A percentile compares a stretch with the other conserved stretches of the same genome.
phyloP scores from a whole-genome alignment of 1,284 basidiomycete species.

The Cryptococcus depauperatus region DNA sequence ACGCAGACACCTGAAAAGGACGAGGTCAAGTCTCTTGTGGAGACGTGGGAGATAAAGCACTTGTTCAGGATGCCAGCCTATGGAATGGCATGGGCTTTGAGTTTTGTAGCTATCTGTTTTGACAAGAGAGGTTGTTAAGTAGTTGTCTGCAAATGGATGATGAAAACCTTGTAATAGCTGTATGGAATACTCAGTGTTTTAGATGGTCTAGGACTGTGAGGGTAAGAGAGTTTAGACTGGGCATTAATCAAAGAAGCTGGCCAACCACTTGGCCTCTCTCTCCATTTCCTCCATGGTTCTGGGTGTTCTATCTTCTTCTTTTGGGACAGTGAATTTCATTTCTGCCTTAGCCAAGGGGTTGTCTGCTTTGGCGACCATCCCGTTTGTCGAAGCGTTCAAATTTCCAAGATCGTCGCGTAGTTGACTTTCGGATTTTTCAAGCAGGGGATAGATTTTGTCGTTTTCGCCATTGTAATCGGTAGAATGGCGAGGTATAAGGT shows the following conservation, averaged over 20 bases:
- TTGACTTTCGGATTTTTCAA: conserved; percentile 58
- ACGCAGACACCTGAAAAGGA: neutral
- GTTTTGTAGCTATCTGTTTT: conserved; percentile 3
- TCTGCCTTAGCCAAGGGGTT: neutral
- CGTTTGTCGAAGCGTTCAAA: neutral
- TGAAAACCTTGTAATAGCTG: no score
- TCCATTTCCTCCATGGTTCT: conserved; percentile 67
- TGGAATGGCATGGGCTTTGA: conserved; percentile 7
- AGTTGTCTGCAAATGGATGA: neutral
- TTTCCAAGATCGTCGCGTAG: conserved; percentile 3
- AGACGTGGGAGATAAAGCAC: conserved; percentile 20
- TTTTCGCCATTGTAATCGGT: conserved; percentile 54
- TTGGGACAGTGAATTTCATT: conserved; percentile 47
- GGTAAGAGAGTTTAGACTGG: no score
- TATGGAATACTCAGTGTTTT: no score
- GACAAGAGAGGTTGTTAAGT: conserved; percentile 2
- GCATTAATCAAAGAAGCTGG: conserved; percentile 47
- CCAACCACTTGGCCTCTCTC: conserved; percentile 61
- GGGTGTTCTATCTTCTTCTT: conserved; percentile 61
- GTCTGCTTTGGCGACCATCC: conserved; percentile 8
- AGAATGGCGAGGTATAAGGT: conserved; percentile 68
- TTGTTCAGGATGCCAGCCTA: conserved; percentile 10
- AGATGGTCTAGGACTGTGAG: no score
- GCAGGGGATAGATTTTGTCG: conserved; percentile 68
- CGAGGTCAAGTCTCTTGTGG: conserved; percentile 13